phyloP scores from a whole-genome alignment of 2,329 filamentous ascomycete species.

The Botrytis galanthina region DNA sequence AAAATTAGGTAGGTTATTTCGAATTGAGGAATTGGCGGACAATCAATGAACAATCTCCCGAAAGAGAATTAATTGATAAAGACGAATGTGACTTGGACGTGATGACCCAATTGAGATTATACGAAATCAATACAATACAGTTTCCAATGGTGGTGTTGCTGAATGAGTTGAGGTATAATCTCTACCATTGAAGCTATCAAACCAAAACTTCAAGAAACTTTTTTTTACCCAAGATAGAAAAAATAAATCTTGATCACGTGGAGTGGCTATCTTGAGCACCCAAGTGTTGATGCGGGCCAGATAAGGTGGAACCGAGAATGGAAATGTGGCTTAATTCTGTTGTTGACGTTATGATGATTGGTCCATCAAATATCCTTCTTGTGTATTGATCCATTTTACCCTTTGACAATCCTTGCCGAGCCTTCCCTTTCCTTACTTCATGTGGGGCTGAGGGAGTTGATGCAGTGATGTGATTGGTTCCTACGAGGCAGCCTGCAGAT shows the following conservation, averaged over 20 bases:
- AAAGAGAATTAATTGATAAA: neutral
- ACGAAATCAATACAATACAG: neutral
- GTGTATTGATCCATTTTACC: neutral
- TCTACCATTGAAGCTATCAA: slow-evolving; percentile 8
- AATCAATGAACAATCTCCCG: neutral
- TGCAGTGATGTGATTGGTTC: neutral
- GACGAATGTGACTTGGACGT: neutral
- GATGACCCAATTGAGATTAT: neutral
- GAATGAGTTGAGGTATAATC: slow-evolving; percentile 11
- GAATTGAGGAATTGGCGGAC: neutral
- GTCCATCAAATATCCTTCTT: neutral
- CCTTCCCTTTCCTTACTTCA: neutral
- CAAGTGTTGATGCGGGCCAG: neutral
- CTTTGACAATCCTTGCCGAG: neutral
- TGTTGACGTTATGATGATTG: neutral
- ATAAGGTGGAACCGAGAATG: neutral
- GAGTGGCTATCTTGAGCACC: neutral
- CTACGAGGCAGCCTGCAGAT: neutral
- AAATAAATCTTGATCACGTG: slow-evolving; percentile 16
- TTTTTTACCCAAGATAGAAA: slow-evolving; percentile 18
- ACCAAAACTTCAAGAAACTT: slow-evolving; percentile 16
- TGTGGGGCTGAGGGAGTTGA: neutral
- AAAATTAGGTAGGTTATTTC: neutral
- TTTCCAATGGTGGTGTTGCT: slow-evolving; percentile 1
- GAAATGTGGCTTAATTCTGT: neutral